Evolutionary conservation across 495 filamentous ascomycete genomes (phyloP), one percentile per base, ranked within the genome.

Genomic region (Aspergillus sclerotioniger): DNA sequence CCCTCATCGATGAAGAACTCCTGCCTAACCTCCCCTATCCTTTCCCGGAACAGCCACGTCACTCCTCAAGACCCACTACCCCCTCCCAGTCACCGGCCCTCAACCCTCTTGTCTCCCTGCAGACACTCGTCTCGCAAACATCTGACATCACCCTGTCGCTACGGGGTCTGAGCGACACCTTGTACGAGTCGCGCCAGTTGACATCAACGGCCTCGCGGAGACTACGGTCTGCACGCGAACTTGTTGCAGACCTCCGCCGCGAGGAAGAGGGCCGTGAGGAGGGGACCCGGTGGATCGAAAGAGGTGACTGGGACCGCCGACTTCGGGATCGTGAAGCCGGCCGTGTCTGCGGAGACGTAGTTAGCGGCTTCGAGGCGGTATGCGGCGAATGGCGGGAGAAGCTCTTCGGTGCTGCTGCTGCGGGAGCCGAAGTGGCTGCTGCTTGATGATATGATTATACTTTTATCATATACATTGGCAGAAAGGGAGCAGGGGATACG

Each of bases 171-270:
- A 88, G 88, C n/a, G 94, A 98, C 68, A 91, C 90, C 0, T 79
- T 98, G 19, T 92, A 98, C 71, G 96, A 97, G 86, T 88, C 85
- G n/a, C 84, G 90, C 3, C 94, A 98, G 67, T 86, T 89, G 0
- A 92, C 89, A 1, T 86, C 85, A 1, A 86, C 85, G 0, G 94
- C 94, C 10, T 85, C 87, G 4, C 80, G 94, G 31, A 76, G 88
- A 31, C 75, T 98, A 31, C 81, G 87, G 52, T 86, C 82, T 32
- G 90, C 89, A 0, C 86, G 85, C 51, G 91, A 93, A 64, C 81
- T 91, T 33, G 88, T 96, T 3, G 84, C 85, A 0, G 92, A 97
- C 63, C 83, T 96, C 74, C 81, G 87, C 37, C 83, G 83, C 21
- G 94, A 98, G 63, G 83, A 88, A 53, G 92, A 96, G 67, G 77